Percentiles rank a stretch among this genome's conserved stretches.
Evolutionary conservation across 441 rosid species (phyloP).

Genomic region (Gossypium schwendimanii): DNA sequence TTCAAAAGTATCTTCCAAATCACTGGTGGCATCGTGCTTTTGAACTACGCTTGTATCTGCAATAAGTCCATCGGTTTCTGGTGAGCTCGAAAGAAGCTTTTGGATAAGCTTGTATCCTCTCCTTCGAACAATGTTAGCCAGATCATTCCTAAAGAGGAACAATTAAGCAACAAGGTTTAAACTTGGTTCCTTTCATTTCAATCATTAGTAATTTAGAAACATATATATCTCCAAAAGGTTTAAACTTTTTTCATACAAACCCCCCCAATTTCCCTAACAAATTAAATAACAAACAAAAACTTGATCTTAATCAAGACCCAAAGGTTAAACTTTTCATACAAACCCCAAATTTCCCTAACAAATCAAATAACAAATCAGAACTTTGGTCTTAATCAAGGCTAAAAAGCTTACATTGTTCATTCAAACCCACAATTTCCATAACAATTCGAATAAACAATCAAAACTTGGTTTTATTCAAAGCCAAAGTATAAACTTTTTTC

Average conservation of each 20-base stretch:
- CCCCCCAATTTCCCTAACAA: neutral
- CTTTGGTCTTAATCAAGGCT: too few relatives aligned
- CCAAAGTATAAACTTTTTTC: neutral
- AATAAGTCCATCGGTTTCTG: slow-evolving; percentile 16
- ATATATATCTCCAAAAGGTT: neutral
- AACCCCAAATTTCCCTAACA: neutral
- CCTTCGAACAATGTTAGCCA: slow-evolving; percentile 75
- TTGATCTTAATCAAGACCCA: neutral
- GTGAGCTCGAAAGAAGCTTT: slow-evolving; percentile 51
- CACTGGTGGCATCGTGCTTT: slow-evolving; percentile 14
- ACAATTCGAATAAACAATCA: neutral
- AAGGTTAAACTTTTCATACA: neutral
- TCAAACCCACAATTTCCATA: too few relatives aligned
- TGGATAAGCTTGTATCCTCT: slow-evolving; percentile 68
- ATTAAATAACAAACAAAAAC: neutral
- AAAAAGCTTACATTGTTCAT: too few relatives aligned
- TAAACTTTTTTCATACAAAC: neutral
- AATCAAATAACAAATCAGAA: neutral
- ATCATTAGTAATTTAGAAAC: neutral
- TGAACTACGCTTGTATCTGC: slow-evolving; percentile 19
- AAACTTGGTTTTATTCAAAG: neutral
- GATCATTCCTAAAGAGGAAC: slow-evolving; percentile 53
- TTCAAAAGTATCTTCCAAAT: slow-evolving; percentile 20
- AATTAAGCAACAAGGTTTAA: slow-evolving; percentile 5
- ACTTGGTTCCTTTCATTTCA: neutral